Evolutionary conservation across 106 monocot species (phyloP).

Genomic region (Allium fistulosum): DNA sequence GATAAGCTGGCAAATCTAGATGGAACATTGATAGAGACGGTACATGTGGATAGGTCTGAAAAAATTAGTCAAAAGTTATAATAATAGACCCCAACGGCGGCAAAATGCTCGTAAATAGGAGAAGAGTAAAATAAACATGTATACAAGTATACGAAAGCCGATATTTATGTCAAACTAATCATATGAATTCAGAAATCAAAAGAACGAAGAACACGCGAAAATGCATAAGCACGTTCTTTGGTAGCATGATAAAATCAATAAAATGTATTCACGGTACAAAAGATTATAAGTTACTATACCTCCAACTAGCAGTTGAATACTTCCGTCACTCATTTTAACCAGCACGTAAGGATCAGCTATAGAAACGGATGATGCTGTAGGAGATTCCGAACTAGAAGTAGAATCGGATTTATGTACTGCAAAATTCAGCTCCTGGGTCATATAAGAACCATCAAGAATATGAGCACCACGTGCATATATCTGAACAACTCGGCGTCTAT

Average conservation of each 20-base stretch:
- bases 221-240: background rate
- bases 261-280: background rate
- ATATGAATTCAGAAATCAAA: no score
- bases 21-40: constrained; percentile 49
- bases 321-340: constrained; percentile 80
- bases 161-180: no score
- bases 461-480: constrained; percentile 80
- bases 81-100: background rate
- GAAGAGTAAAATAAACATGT: background rate
- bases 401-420: constrained; percentile 58
- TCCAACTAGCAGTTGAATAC: constrained; percentile 87
- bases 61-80: constrained; percentile 5
- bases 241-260: background rate
- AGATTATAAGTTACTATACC: constrained; percentile 23
- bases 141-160: background rate
- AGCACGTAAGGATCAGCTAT: constrained; percentile 97
- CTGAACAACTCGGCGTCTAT: constrained; percentile 84
- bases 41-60: constrained; percentile 71
- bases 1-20: constrained; percentile 37
- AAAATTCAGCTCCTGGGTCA: constrained; percentile 92
- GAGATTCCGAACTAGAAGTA: constrained; percentile 35
- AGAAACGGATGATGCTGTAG: constrained; percentile 54
- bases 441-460: constrained; percentile 93
- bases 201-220: background rate
- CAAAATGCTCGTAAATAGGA: background rate